phyloP scores from a whole-genome alignment of 768 basidiomycete species.

The Cantharellus anzutake region DNA sequence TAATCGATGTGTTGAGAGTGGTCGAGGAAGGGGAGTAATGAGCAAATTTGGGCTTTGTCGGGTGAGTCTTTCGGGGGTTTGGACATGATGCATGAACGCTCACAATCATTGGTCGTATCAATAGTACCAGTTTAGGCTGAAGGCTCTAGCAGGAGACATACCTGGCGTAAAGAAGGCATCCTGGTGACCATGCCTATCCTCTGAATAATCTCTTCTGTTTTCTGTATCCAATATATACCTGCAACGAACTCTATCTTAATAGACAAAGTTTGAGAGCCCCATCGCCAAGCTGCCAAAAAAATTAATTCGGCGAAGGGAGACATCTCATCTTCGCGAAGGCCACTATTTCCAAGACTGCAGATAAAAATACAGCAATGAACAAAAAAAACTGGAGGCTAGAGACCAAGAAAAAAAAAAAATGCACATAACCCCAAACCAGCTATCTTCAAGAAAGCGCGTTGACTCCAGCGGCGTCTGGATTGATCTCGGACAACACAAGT shows the following conservation, averaged over 20 bases:
- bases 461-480: background rate
- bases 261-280: no score
- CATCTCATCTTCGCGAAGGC: no score
- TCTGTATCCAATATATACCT: no score
- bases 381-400: background rate
- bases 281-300: no score
- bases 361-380: background rate
- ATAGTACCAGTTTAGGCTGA: conserved; percentile 80
- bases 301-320: no score
- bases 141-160: conserved; percentile 63
- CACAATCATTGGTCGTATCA: background rate
- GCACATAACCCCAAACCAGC: background rate
- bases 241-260: no score
- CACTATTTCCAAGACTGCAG: no score
- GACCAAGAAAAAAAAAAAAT: background rate
- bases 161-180: conserved; percentile 80
- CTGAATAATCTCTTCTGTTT: background rate
- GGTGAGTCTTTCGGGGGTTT: conserved; percentile 23
- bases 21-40: conserved; percentile 73
- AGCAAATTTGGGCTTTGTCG: conserved; percentile 76
- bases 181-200: conserved; percentile 33
- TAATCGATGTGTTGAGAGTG: conserved; percentile 74
- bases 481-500: conserved; percentile 16
- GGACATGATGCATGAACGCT: background rate
- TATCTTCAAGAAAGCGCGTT: no score